Conservation (phyloP, 805 yeast species). For the Candida wancherniae region DNA sequence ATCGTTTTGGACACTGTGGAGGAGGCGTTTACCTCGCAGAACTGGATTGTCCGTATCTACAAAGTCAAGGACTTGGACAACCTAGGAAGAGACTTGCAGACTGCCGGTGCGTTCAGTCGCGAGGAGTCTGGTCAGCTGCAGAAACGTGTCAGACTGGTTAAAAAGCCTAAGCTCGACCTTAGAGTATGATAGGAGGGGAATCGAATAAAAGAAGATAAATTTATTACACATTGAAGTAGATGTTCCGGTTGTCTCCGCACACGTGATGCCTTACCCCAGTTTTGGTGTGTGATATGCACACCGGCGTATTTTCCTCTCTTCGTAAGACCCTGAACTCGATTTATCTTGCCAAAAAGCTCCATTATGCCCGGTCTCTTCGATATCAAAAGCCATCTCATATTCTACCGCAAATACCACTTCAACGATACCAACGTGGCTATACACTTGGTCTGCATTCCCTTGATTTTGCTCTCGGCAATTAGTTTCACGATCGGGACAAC, state of each 20-base stretch:
- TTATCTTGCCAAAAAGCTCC: background rate
- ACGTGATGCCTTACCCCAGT: no score
- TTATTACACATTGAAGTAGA: no score
- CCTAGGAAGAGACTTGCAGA: constrained; percentile 71
- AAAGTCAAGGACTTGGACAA: constrained; percentile 85
- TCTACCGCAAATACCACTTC: constrained; percentile 28
- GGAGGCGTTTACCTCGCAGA: constrained; percentile 92
- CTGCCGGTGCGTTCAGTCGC: constrained; percentile 52
- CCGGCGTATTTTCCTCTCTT: background rate
- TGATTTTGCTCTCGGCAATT: constrained; percentile 56
- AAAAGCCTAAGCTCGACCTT: constrained; percentile 52
- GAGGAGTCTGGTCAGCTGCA: constrained; percentile 22
- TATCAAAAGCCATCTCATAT: constrained; percentile 34
- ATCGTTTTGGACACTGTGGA: constrained; percentile 69
- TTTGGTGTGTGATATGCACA: no score
- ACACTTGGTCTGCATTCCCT: constrained; percentile 77
- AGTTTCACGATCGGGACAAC: constrained; percentile 23
- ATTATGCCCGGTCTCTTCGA: constrained; percentile 32
- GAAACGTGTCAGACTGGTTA: constrained; percentile 40
- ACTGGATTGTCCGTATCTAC: constrained; percentile 94
- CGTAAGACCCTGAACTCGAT: background rate
- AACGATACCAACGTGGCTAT: constrained; percentile 63
- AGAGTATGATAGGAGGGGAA: constrained; percentile 29
- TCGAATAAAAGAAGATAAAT: background rate
- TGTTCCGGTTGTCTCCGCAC: no score